phyloP scores from a whole-genome alignment of 768 basidiomycete species.

The Termitomyces sp. region DNA sequence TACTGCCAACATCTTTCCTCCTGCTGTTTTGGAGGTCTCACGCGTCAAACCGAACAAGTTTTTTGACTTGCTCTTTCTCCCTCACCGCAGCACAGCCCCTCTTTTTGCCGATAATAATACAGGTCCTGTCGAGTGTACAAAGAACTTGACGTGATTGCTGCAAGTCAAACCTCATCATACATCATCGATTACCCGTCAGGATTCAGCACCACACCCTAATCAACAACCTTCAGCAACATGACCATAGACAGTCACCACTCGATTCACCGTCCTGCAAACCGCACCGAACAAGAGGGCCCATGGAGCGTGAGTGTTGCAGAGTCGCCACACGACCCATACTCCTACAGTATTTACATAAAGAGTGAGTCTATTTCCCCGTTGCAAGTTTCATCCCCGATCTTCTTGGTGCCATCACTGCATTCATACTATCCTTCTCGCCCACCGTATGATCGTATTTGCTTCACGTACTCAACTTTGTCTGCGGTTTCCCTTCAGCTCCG shows the following conservation, averaged over 20 bases:
- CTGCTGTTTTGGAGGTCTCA: not conserved
- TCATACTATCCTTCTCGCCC: not conserved
- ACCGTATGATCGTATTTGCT: constrained; percentile 3
- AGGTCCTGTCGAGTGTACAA: not conserved
- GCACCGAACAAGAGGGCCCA: constrained; percentile 75
- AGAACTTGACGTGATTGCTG: not conserved
- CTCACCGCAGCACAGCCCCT: constrained; percentile 13
- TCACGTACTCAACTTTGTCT: constrained; percentile 17
- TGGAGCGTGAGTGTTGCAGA: constrained; percentile 90
- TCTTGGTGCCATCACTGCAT: constrained; percentile 1
- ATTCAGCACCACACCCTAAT: constrained; percentile 3
- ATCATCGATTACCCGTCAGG: constrained; percentile 24
- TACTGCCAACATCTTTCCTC: not conserved
- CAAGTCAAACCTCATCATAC: constrained; percentile 29
- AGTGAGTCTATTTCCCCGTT: constrained; percentile 49
- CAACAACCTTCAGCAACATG: constrained; percentile 14
- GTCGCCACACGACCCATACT: constrained; percentile 65
- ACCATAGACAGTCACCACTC: constrained; percentile 16
- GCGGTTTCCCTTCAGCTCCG: constrained; percentile 49
- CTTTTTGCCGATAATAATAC: constrained; percentile 20
- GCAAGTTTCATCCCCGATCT: constrained; percentile 8
- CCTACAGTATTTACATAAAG: constrained; percentile 85
- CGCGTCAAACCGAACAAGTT: constrained; percentile 1
- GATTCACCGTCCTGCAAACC: constrained; percentile 43
- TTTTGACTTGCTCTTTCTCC: not conserved